A percentile compares a stretch with the other conserved stretches of the same genome.
Evolutionary conservation across 148 eudicot species (phyloP).

Genomic region (Chenopodium album): DNA sequence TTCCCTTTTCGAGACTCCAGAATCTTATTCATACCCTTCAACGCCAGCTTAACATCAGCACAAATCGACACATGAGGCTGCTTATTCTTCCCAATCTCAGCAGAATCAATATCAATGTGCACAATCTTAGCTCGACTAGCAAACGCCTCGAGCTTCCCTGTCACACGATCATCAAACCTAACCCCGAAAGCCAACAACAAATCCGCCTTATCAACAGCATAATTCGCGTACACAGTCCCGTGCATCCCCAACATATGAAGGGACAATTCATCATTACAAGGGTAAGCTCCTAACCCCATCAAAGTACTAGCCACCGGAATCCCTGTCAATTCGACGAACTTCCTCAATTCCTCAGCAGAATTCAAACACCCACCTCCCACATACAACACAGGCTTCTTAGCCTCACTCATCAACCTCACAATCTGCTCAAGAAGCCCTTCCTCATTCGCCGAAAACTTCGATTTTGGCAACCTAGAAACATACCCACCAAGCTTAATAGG

Average conservation of each 20-base stretch:
- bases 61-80: constrained; percentile 81
- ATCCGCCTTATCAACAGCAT: constrained; percentile 77
- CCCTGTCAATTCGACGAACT: constrained; percentile 66
- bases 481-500: constrained; percentile 64
- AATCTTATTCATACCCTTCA: constrained; percentile 56
- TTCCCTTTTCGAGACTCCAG: constrained; percentile 33
- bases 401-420: constrained; percentile 58
- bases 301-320: constrained; percentile 87
- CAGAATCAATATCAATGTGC: constrained; percentile 87
- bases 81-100: constrained; percentile 96
- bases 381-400: constrained; percentile 78
- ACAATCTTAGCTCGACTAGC: constrained; percentile 90
- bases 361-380: constrained; percentile 89
- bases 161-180: constrained; percentile 86
- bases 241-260: constrained; percentile 89
- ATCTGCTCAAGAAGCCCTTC: constrained; percentile 54
- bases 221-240: constrained; percentile 86
- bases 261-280: constrained; percentile 53
- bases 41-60: constrained; percentile 63
- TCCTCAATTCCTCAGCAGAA: constrained; percentile 63
- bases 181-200: constrained; percentile 90
- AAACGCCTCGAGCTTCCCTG: constrained; percentile 86
- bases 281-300: constrained; percentile 82
- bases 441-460: constrained; percentile 21
- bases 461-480: constrained; percentile 60